phyloP scores from a whole-genome alignment of 148 eudicot genomes.

The Amaranthus cruentus region DNA sequence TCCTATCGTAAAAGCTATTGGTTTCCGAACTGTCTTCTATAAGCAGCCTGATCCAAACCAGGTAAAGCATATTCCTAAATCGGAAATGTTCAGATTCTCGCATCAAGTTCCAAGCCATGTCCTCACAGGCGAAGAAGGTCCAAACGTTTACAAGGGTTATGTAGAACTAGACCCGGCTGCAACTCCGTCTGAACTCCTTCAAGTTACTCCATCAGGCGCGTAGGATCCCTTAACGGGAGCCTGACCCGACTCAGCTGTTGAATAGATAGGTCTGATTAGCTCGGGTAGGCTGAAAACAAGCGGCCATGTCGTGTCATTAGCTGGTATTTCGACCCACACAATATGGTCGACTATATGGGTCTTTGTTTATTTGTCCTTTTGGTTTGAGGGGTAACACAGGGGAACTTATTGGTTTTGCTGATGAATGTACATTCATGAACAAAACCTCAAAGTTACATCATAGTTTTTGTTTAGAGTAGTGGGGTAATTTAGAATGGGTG shows the following conservation, averaged over 20 bases:
- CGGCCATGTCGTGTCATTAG: not conserved
- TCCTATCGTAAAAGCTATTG: conserved; percentile 48
- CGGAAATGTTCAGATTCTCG: conserved; percentile 65
- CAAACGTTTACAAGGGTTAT: conserved; percentile 46
- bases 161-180: conserved; percentile 69
- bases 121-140: conserved; percentile 45
- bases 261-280: conserved; percentile 3
- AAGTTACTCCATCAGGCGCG: conserved; percentile 19
- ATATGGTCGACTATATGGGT: conserved; percentile 4
- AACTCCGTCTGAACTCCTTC: conserved; percentile 49
- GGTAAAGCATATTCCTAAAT: conserved; percentile 43
- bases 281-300: not conserved
- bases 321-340: conserved; percentile 9
- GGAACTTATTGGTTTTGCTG: conserved; percentile 15
- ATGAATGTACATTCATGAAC: conserved; percentile 1
- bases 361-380: conserved; percentile 3
- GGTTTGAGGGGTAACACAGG: conserved; percentile 16
- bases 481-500: conserved; percentile 12
- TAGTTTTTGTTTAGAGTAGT: conserved; percentile 4
- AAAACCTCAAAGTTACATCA: conserved; percentile 13
- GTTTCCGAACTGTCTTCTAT: conserved; percentile 46
- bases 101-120: conserved; percentile 52
- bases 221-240: conserved; percentile 6
- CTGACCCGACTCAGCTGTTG: not conserved
- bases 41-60: conserved; percentile 30